Percentiles rank a stretch among this genome's conserved stretches.
Evolutionary conservation across 495 filamentous ascomycete genomes (phyloP).

Genomic region (Neurospora africana): DNA sequence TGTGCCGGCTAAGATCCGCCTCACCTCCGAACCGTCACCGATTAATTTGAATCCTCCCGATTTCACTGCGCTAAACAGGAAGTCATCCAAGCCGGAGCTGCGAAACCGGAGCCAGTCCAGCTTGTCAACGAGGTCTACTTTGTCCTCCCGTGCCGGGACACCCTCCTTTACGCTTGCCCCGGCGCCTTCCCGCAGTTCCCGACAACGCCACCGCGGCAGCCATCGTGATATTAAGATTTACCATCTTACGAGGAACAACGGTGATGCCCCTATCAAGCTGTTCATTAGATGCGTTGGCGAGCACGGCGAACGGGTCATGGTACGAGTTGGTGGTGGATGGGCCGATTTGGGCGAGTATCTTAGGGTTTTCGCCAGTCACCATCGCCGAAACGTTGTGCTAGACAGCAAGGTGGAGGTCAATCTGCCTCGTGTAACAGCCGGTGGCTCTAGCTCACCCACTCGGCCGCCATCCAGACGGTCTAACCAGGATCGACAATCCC

Average conservation of each 20-base stretch:
- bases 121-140: slow-evolving; percentile 25
- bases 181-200: slow-evolving; percentile 34
- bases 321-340: slow-evolving; percentile 94
- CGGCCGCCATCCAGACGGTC: slow-evolving; percentile 10
- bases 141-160: slow-evolving; percentile 45
- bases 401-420: slow-evolving; percentile 48
- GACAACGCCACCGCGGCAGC: slow-evolving; percentile 32
- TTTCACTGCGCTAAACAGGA: slow-evolving; percentile 32
- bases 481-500: slow-evolving; percentile 24
- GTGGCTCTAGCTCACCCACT: slow-evolving; percentile 31
- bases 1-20: slow-evolving; percentile 69
- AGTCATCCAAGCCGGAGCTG: slow-evolving; percentile 21
- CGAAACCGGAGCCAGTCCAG: slow-evolving; percentile 33
- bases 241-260: slow-evolving; percentile 75
- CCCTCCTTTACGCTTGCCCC: slow-evolving; percentile 64
- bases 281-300: slow-evolving; percentile 89
- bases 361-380: slow-evolving; percentile 85
- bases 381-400: slow-evolving; percentile 42
- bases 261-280: slow-evolving; percentile 79
- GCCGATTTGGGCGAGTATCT: slow-evolving; percentile 90
- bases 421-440: background rate
- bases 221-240: slow-evolving; percentile 77
- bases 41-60: slow-evolving; percentile 39
- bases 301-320: slow-evolving; percentile 88
- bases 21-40: slow-evolving; percentile 44